phyloP scores from a whole-genome alignment of 495 filamentous ascomycete species.

The Lasiosphaeriaceae sp. region DNA sequence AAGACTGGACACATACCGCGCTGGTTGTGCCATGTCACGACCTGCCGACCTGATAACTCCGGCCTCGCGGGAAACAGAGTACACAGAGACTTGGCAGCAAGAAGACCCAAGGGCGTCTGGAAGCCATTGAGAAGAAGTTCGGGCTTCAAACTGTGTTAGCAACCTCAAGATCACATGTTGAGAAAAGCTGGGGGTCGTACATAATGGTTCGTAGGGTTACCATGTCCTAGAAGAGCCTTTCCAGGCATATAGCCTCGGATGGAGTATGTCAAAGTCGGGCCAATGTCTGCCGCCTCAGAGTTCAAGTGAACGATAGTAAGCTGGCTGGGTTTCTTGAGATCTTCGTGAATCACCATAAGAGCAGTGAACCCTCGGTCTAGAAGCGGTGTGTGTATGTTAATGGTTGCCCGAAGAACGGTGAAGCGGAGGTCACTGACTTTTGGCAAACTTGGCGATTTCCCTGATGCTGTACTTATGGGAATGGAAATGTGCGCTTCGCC shows the following conservation, averaged over 20 bases:
- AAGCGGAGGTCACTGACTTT: slow-evolving; percentile 30
- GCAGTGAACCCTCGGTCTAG: slow-evolving; percentile 70
- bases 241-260: slow-evolving; percentile 85
- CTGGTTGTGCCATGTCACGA: slow-evolving; percentile 91
- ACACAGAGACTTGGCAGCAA: slow-evolving; percentile 84
- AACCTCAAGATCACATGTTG: not conserved
- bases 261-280: slow-evolving; percentile 69
- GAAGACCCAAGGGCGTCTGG: slow-evolving; percentile 82
- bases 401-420: not conserved
- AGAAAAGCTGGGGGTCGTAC: slow-evolving; percentile 9
- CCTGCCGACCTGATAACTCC: slow-evolving; percentile 78
- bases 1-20: slow-evolving; percentile 35
- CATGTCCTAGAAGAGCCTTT: slow-evolving; percentile 79
- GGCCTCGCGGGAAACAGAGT: slow-evolving; percentile 78
- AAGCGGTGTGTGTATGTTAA: slow-evolving; percentile 4
- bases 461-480: slow-evolving; percentile 82
- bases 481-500: slow-evolving; percentile 72
- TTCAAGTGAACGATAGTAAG: slow-evolving; percentile 75
- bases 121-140: slow-evolving; percentile 96
- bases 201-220: slow-evolving; percentile 80
- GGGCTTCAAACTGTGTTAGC: slow-evolving; percentile 41
- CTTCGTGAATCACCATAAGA: slow-evolving; percentile 77
- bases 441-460: slow-evolving; percentile 84
- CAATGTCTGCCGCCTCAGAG: slow-evolving; percentile 50
- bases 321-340: slow-evolving; percentile 72